Conservation (phyloP, 2,329 filamentous ascomycete species). For the Colletotrichum plurivorum region DNA sequence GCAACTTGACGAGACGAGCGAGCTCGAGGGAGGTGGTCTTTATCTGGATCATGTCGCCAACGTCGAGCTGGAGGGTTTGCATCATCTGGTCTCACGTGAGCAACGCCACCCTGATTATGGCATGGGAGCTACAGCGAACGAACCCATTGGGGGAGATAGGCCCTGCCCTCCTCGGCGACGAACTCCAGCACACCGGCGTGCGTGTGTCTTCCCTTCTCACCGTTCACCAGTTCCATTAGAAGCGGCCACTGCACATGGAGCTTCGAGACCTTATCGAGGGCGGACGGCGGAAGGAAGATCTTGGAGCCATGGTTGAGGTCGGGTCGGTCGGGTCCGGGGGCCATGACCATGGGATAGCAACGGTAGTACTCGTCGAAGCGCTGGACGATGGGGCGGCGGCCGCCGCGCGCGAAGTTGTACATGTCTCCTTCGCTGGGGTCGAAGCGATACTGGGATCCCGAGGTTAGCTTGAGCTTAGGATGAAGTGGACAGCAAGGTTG, state of each 20-base stretch:
- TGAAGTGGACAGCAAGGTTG: not conserved
- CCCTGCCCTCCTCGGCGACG: slow-evolving; percentile 95
- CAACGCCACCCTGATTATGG: not conserved
- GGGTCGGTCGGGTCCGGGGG: slow-evolving; percentile 88
- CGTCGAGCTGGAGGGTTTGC: slow-evolving; percentile 89
- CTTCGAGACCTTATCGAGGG: slow-evolving; percentile 95
- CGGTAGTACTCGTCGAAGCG: slow-evolving; percentile 99
- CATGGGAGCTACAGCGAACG: slow-evolving; percentile 42
- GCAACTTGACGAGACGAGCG: slow-evolving; percentile 94
- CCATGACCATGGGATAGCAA: slow-evolving; percentile 96
- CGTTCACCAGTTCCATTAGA: slow-evolving; percentile 96
- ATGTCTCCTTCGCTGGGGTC: slow-evolving; percentile 41
- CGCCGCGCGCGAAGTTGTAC: slow-evolving; percentile 49
- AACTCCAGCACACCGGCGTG: slow-evolving; percentile 98
- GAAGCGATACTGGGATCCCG: slow-evolving; percentile 38
- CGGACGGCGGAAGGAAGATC: slow-evolving; percentile 96
- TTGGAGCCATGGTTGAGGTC: slow-evolving; percentile 97
- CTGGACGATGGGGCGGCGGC: slow-evolving; percentile 69
- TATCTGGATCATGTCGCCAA: slow-evolving; percentile 94
- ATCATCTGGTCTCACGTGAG: slow-evolving; percentile 77
- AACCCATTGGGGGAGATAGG: slow-evolving; percentile 97
- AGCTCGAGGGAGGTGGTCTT: slow-evolving; percentile 94
- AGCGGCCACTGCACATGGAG: slow-evolving; percentile 98
- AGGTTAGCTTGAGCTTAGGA: slow-evolving; percentile 19
- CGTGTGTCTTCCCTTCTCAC: slow-evolving; percentile 82